Conservation (phyloP, 805 yeast genomes). For the Candida awuae region DNA sequence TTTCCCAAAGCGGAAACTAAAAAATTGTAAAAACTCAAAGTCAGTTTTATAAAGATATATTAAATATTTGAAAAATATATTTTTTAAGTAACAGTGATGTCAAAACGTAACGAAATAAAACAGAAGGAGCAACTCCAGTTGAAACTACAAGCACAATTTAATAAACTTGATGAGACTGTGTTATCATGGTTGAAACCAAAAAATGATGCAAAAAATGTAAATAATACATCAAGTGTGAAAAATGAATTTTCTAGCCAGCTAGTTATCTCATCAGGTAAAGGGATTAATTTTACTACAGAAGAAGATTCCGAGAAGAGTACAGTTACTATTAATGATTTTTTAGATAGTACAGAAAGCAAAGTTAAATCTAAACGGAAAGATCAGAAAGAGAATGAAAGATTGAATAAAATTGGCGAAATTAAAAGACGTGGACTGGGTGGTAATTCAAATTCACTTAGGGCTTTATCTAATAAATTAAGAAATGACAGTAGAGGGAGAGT, state of each 20-base stretch:
- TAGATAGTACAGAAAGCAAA: slow-evolving; percentile 11
- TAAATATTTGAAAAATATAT: not conserved
- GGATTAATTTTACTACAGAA: slow-evolving; percentile 19
- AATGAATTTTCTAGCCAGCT: slow-evolving; percentile 6
- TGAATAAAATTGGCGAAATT: slow-evolving; percentile 10
- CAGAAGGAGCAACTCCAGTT: slow-evolving; percentile 41
- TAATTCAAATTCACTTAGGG: slow-evolving; percentile 16
- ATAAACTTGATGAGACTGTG: slow-evolving; percentile 30
- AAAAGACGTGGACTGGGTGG: slow-evolving; percentile 6
- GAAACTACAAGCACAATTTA: slow-evolving; percentile 36
- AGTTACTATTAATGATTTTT: slow-evolving; percentile 10
- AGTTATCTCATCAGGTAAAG: slow-evolving; percentile 23
- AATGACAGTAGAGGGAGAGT: slow-evolving; percentile 15
- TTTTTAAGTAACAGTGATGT: slow-evolving; percentile 9
- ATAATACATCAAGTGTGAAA: not conserved
- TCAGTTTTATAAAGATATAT: not conserved
- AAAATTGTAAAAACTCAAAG: too few relatives aligned
- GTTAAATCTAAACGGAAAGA: slow-evolving; percentile 18
- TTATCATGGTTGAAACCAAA: slow-evolving; percentile 31
- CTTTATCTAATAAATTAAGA: slow-evolving; percentile 25
- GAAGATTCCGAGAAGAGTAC: not conserved
- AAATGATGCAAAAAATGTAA: not conserved
- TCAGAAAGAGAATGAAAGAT: slow-evolving; percentile 7
- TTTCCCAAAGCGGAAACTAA: too few relatives aligned
- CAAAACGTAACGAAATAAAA: slow-evolving; percentile 35